Conservation (phyloP, 345 rosid species). For the Ceriops decandra region DNA sequence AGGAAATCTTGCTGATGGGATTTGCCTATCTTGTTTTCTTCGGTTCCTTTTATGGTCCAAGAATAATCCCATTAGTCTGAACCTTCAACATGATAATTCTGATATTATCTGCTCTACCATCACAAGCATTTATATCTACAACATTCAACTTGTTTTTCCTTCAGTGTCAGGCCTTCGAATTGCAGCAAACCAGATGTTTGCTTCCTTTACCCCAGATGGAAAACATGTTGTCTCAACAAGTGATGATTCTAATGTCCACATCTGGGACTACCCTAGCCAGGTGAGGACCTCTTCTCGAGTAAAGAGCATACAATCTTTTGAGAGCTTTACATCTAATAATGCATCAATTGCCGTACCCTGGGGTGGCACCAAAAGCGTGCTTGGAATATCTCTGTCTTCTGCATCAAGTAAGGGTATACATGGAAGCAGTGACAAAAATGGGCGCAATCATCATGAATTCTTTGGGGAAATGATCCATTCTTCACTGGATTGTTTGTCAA, state of each 20-base stretch:
- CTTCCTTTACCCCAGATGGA: constrained; percentile 70
- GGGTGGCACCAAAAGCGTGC: constrained; percentile 40
- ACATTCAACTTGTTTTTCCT: background rate
- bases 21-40: background rate
- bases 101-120: background rate
- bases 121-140: background rate
- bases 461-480: constrained; percentile 13
- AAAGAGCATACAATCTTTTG: constrained; percentile 47
- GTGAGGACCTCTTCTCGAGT: constrained; percentile 35
- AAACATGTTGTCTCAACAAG: constrained; percentile 63
- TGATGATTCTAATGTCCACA: constrained; percentile 59
- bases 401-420: background rate
- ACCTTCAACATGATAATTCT: background rate
- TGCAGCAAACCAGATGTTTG: constrained; percentile 51
- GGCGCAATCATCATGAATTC: constrained; percentile 24
- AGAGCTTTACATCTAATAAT: constrained; percentile 58
- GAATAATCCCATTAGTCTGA: too few relatives aligned
- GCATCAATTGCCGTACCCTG: constrained; percentile 69
- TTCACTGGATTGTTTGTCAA: constrained; percentile 50
- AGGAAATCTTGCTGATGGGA: background rate
- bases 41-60: background rate
- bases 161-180: constrained; percentile 32
- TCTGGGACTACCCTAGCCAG: constrained; percentile 55
- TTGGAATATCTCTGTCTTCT: constrained; percentile 2
- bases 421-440: constrained; percentile 8